Evolutionary conservation across 306 rosid genomes (phyloP).

Genomic region (Trifolium subterraneum): DNA sequence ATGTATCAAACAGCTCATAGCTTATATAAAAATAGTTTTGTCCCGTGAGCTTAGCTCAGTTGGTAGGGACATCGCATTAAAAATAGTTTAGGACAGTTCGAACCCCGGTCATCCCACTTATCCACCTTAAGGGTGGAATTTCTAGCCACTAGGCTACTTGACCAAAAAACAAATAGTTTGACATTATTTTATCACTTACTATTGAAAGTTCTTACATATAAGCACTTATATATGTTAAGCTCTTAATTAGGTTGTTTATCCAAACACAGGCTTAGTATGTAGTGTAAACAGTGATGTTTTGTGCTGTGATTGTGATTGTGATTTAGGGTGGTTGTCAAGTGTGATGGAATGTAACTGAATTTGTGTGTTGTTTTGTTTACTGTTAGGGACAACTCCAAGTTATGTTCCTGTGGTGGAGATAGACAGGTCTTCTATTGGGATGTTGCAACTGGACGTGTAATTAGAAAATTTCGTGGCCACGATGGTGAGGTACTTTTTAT

Average conservation of each 20-base stretch:
- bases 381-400: constrained; percentile 80
- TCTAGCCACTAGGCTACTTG: no score
- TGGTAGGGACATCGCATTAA: no score
- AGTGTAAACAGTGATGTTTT: background rate
- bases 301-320: background rate
- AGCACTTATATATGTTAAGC: no score
- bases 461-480: constrained; percentile 89
- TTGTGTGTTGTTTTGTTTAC: background rate
- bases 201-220: no score
- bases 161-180: background rate
- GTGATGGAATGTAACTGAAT: constrained; percentile 12
- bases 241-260: background rate
- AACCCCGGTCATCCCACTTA: no score
- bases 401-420: constrained; percentile 90
- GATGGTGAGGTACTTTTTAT: constrained; percentile 64
- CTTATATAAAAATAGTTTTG: background rate
- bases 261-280: background rate
- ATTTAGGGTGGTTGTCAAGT: background rate
- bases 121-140: no score
- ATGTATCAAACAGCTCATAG: background rate
- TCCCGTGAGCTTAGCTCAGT: no score
- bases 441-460: constrained; percentile 82
- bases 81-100: no score
- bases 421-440: constrained; percentile 89
- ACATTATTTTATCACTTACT: no score